Evolutionary conservation across 768 basidiomycete genomes (phyloP), one percentile per base, ranked within the genome.

Genomic region (Phanerodontia chrysosporium): DNA sequence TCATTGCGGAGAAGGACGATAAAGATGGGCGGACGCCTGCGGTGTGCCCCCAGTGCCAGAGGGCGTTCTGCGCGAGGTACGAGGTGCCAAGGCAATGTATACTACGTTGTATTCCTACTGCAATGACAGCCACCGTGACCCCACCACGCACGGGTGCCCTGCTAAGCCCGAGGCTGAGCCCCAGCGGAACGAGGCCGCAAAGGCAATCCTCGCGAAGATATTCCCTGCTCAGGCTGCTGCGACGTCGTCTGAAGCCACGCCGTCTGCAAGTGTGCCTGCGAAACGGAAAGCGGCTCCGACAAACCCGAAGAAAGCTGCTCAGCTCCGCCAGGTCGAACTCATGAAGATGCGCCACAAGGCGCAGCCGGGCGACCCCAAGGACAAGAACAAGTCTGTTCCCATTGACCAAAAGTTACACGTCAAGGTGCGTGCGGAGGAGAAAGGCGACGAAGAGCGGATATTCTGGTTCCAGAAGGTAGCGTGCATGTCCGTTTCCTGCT

Each of bases 331-430:
- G 64, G 67, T 91, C 18, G 82, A 85, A 65, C 67, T 86, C 5
- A 89, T 92, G 80, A 89, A 84, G 67, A 80, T 93, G 79, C 83
- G 85, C 55, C 89, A 88, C 67, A 78, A 75, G 39, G 92, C 92
- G 12, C 64, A 74, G 44, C 82, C 89, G 2, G 83, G 75, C 8
- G 84, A 92, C 64, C 76, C 81, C 21, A 83, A 79, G 64, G 84
- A 87, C 66, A 80, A 74, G 53, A 54, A 71, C 1, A 73, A 83
- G 12, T 70, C 73, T 22, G 69, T 83, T 1, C 73, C 83, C 14
- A 65, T 82, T 45, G 79, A 82, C 24, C 78, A 89, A 58, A 80
- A 89, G 24, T 63, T 88, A 44, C 81, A 88, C 67, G 64, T 90
- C 32, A 81, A 74, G 39, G 80, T 85, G 5, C 66, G 65, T 21